Evolutionary conservation across 306 rosid species (phyloP).

Genomic region (Dalbergia oliveri): DNA sequence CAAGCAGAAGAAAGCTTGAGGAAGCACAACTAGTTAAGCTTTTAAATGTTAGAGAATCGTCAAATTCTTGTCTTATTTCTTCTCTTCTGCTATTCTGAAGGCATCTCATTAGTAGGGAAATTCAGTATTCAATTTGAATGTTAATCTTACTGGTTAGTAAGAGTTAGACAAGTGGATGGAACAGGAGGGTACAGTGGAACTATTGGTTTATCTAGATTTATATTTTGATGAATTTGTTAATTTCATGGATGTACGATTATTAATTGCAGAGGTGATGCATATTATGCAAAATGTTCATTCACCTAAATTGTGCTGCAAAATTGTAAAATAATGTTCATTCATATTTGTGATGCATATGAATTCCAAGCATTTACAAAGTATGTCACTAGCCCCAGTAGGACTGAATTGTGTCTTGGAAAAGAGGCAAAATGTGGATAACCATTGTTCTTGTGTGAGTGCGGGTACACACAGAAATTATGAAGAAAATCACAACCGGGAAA

Average conservation of each 20-base stretch:
- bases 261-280: background rate
- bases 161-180: background rate
- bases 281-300: slow-evolving; percentile 8
- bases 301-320: background rate
- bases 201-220: background rate
- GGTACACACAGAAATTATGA: background rate
- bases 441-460: background rate
- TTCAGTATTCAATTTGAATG: slow-evolving; percentile 12
- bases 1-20: slow-evolving; percentile 75
- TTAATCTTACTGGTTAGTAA: background rate
- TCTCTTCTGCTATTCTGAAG: background rate
- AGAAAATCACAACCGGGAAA: too few relatives aligned
- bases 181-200: background rate
- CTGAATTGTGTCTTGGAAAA: background rate
- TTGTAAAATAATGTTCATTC: background rate
- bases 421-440: background rate
- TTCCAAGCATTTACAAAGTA: too few relatives aligned
- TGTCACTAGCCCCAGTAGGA: too few relatives aligned
- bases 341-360: too few relatives aligned
- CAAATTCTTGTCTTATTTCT: background rate
- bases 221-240: background rate
- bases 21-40: slow-evolving; percentile 1
- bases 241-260: background rate
- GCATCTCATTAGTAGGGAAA: background rate
- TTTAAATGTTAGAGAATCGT: background rate